These are phyloP conservation scores for Tetrahymena malaccensis DNA, from an alignment of 73 alveolate genomes.

Conservation along the genomic window DNA sequence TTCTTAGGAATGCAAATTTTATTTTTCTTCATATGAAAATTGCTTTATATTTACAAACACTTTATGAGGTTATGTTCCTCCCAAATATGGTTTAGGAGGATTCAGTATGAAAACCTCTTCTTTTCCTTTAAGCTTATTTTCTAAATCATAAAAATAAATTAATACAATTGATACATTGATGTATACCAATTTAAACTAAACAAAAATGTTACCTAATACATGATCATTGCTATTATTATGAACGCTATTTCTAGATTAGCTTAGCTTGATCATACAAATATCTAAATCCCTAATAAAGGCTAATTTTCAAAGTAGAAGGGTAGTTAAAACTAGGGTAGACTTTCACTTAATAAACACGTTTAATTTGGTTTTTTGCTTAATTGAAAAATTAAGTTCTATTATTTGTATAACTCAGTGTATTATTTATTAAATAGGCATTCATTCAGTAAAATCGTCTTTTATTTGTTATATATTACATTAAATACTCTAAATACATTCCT, in stretches of 20 bases:
- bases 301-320: neutral
- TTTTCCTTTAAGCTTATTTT: neutral
- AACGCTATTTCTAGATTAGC: neutral
- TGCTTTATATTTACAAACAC: neutral
- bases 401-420: neutral
- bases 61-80: neutral
- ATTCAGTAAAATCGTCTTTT: neutral
- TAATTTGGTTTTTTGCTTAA: neutral
- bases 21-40: neutral
- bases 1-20: neutral
- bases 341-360: neutral
- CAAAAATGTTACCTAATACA: neutral
- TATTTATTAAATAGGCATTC: neutral
- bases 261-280: neutral
- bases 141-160: neutral
- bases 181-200: no score
- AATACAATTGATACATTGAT: no score
- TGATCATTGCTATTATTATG: neutral
- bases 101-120: neutral
- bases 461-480: no score
- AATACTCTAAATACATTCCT: neutral
- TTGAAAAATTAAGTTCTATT: neutral
- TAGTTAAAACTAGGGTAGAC: neutral
- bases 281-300: neutral
- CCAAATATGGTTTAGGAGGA: neutral